Evolutionary conservation across 139 green algal genomes (phyloP), one percentile per base, ranked within the genome.

Genomic region (Tetradesmus obliquus): DNA sequence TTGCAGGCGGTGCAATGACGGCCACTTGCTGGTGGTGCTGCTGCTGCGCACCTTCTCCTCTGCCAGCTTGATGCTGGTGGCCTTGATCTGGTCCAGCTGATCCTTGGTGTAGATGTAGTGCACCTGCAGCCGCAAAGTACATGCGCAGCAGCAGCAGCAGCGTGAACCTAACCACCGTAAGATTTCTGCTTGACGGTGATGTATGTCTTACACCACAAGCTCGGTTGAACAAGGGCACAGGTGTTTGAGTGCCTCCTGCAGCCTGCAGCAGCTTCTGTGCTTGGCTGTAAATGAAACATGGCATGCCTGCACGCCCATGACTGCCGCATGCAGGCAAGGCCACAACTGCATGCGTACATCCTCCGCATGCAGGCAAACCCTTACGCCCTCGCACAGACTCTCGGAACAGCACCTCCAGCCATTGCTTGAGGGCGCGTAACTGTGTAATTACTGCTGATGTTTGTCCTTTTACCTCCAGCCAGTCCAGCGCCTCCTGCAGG

Each of bases 51-150:
- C 82, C 22, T 66, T 32, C 51, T 66, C 51, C 82, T 87, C 9
- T 3, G 83, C 83, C 12, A n/a, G 10, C 83, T 54, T 32, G 72
- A n/a, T n/a, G 20, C 20, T 32, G 72, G 20, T 74, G 57, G 55
- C 83, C 55, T 76, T 45, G 57, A 88, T 88, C 0, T 79, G 57
- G 55, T 74, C n/a, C 74, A 93, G 58, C 87, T 95, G 72, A 3
- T 92, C 81, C 4, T 83, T 62, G 19, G 85, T 92, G 88, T 95
- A 90, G 22, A 90, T 96, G 92, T 90, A 95, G 90, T 96, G 94
- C 2, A 58, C 82, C 54, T 96, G 22, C 55, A 60, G 82, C 82
- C 7, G 57, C 57, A 2, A 7, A 66, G 57, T 9, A 9, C 57
- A 66, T 66, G 57, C 57, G 19, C 82, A 45, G 82, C 32, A 62